phyloP scores from a whole-genome alignment of 2,329 filamentous ascomycete species.

The Tolypocladium pustulatum region DNA sequence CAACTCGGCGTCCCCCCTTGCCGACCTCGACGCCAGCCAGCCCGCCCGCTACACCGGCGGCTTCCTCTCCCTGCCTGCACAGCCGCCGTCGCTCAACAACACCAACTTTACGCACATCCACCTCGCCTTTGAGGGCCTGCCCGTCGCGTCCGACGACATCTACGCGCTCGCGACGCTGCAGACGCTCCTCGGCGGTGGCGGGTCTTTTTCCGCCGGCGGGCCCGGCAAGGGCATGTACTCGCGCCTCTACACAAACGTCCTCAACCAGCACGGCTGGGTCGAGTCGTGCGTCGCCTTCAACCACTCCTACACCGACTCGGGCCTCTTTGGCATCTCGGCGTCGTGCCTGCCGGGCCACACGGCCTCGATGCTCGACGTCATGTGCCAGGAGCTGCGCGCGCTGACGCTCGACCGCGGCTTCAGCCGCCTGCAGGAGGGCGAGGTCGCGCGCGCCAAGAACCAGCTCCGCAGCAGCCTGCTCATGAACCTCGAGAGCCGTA shows the following conservation, averaged over 20 bases:
- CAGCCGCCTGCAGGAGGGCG: slow-evolving; percentile 57
- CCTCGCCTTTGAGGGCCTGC: slow-evolving; percentile 88
- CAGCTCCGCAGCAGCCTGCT: slow-evolving; percentile 81
- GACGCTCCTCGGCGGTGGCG: slow-evolving; percentile 88
- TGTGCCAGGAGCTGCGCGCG: slow-evolving; percentile 79
- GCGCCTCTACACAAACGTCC: slow-evolving; percentile 89
- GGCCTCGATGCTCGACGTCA: slow-evolving; percentile 80
- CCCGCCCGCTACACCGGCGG: slow-evolving; percentile 87
- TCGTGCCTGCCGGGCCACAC: slow-evolving; percentile 74
- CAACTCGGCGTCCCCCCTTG: slow-evolving; percentile 26
- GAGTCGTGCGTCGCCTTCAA: slow-evolving; percentile 95
- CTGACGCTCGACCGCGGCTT: slow-evolving; percentile 70
- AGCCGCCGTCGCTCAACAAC: slow-evolving; percentile 68
- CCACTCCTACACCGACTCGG: slow-evolving; percentile 92
- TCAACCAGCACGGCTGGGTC: slow-evolving; percentile 97
- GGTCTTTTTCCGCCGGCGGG: slow-evolving; percentile 91
- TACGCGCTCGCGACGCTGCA: slow-evolving; percentile 94
- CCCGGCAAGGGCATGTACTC: slow-evolving; percentile 99
- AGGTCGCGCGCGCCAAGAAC: slow-evolving; percentile 93
- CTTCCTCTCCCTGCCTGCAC: slow-evolving; percentile 73
- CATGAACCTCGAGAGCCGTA: slow-evolving; percentile 95
- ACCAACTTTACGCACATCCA: slow-evolving; percentile 87
- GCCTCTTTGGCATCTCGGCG: slow-evolving; percentile 87
- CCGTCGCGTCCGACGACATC: slow-evolving; percentile 83
- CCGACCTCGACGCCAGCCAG: slow-evolving; percentile 44